Conservation (phyloP, 2,329 filamentous ascomycete genomes). For the Mycogone perniciosa region DNA sequence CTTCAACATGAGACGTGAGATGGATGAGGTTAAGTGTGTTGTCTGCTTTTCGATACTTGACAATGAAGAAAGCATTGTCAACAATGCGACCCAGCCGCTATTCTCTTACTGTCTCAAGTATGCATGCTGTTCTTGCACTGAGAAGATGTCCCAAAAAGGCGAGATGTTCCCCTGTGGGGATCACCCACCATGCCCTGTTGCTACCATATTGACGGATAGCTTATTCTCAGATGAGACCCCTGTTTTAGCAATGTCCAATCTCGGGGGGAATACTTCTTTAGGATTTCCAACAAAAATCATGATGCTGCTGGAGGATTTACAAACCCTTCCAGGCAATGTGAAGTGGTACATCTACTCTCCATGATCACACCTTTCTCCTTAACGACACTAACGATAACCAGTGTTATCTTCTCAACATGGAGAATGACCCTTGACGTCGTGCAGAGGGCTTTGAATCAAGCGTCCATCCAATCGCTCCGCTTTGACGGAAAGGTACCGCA, state of each 20-base stretch:
- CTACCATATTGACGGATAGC: neutral
- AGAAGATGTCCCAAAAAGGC: neutral
- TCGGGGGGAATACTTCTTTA: neutral
- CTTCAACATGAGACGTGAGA: conserved; percentile 29
- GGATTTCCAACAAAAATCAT: conserved; percentile 3
- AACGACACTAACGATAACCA: conserved; percentile 16
- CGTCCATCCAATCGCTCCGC: conserved; percentile 30
- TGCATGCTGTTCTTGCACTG: conserved; percentile 19
- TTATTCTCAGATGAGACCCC: conserved; percentile 1
- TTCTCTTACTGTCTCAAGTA: conserved; percentile 31
- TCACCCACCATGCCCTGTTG: neutral
- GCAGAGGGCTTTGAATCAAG: conserved; percentile 30
- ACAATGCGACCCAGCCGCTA: conserved; percentile 11
- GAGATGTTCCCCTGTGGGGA: neutral
- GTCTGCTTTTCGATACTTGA: conserved; percentile 23
- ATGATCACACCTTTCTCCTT: no score
- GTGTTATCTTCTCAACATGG: conserved; percentile 48
- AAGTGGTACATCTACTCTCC: neutral
- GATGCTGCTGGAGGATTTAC: neutral
- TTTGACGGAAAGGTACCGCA: conserved; percentile 43
- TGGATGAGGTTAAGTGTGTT: conserved; percentile 21
- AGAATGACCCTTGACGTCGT: conserved; percentile 41
- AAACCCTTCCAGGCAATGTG: neutral
- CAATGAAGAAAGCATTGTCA: conserved; percentile 17
- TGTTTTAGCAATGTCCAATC: neutral